Evolutionary conservation across 129 eudicot genomes (phyloP).

Genomic region (carrot (Daucus carota)): DNA sequence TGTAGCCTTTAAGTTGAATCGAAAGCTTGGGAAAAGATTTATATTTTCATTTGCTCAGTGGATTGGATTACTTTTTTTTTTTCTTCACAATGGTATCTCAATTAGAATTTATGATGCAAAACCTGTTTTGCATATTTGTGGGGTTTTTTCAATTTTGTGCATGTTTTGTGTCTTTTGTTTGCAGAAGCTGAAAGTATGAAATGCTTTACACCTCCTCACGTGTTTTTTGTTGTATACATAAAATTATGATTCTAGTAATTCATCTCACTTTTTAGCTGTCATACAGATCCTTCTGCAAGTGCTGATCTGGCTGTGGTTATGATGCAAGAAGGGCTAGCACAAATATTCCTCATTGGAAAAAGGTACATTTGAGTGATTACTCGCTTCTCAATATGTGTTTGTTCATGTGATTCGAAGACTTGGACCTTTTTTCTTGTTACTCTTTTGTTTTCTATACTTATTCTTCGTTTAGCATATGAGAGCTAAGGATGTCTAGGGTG

Average conservation of each 20-base stretch:
- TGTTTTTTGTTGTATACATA: not conserved
- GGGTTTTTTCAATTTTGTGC: not conserved
- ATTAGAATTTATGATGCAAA: not conserved
- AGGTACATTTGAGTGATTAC: conserved; percentile 40
- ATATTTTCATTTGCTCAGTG: not conserved
- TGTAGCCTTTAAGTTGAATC: not conserved
- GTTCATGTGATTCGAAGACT: not conserved
- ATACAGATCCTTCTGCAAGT: conserved; percentile 81
- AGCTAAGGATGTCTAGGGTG: not conserved
- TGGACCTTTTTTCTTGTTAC: not conserved
- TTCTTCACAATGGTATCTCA: not conserved
- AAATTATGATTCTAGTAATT: not conserved
- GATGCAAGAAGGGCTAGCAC: conserved; percentile 97
- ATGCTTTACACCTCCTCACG: not conserved
- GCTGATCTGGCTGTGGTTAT: conserved; percentile 92
- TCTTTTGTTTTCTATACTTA: not conserved
- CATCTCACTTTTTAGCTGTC: conserved; percentile 13
- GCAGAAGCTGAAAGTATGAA: not conserved
- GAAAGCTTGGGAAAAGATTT: not conserved
- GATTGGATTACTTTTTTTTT: not conserved
- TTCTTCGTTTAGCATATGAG: not conserved
- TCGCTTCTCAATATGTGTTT: not conserved
- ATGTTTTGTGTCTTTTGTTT: not conserved
- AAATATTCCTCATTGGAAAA: conserved; percentile 80
- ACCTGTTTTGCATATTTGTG: not conserved